Conservation (phyloP, 495 filamentous ascomycete species). For the Bathelium albidoporum region DNA sequence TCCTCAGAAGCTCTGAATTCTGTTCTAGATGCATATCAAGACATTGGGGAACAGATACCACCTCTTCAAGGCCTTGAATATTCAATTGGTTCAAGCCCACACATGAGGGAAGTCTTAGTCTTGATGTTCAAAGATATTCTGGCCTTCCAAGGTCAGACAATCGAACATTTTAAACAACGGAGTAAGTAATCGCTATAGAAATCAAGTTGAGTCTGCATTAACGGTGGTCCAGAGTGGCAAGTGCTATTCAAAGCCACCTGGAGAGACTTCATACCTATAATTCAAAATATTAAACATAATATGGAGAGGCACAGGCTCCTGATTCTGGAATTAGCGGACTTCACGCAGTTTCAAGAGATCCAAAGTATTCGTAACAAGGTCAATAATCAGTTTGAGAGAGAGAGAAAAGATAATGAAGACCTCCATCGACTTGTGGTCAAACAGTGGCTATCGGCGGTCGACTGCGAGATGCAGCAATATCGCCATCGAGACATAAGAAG, state of each 20-base stretch:
- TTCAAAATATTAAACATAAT: neutral
- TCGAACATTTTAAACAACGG: neutral
- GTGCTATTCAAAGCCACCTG: neutral
- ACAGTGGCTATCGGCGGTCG: neutral
- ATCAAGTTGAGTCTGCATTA: neutral
- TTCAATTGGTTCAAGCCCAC: neutral
- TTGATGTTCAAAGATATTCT: neutral
- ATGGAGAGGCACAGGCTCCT: neutral
- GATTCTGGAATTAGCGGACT: neutral
- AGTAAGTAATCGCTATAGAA: neutral
- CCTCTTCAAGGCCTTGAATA: neutral
- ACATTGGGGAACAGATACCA: neutral
- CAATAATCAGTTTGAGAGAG: neutral
- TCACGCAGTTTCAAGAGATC: neutral
- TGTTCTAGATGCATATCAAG: neutral
- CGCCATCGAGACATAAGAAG: neutral
- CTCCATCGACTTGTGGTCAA: neutral
- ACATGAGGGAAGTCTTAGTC: neutral
- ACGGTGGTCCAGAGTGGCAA: neutral
- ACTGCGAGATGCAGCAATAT: neutral
- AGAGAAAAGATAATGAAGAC: neutral
- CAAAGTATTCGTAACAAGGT: neutral
- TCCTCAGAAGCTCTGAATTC: neutral
- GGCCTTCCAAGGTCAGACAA: neutral
- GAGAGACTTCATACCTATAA: neutral